Base-by-base conservation (phyloP, 2,329 filamentous ascomycete species). In the Colletotrichum sublineola region DNA sequence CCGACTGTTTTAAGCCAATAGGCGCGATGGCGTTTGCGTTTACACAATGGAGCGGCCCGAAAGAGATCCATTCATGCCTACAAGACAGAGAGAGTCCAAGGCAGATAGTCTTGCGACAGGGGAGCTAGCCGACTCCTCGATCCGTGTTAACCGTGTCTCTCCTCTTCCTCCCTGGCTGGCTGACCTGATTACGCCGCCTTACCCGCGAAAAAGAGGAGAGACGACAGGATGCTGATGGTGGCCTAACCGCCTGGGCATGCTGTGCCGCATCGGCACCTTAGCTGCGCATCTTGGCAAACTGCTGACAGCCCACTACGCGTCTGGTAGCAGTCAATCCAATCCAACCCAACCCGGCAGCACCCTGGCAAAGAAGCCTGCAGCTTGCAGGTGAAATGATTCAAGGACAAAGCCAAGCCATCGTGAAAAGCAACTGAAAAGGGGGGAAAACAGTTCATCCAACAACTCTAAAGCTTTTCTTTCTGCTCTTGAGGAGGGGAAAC, bases 211-310 rank as follows among this genome's bases (percentile, higher is more conserved):
- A 18, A 7, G 2, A 40, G 36, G 33, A 14, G 52, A 11, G 40
- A 52, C 40, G 63, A 63, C 12, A 42, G 36, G 50, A 40, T 24
- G 18, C 36, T 11, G 33, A 15, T 7, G 7, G 29, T 31, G 29
- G 66, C 36, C 63, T n/a, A 6, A 6, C 36, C 44, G 20, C 33
- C 42, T 50, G 57, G 31, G 42, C 42, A 14, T 18, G 11, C 60
- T 55, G 60, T 69, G 66, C 69, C 69, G 53, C 66, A 38, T 56
- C 24, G 66, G 65, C 58, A 36, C 65, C 40, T 68, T 40, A 40
- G 64, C 50, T 20, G 20, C n/a, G 29, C 24, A 57, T 8, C 64
- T 71, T 58, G 68, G 68, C 68, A 53, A 71, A 68, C 64, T 71
- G 58, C 65, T 58, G 64, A 36, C 52, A 68, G 50, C 52, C 57